Conservation (phyloP, 2,329 filamentous ascomycete genomes). For the Nakataea oryzae region DNA sequence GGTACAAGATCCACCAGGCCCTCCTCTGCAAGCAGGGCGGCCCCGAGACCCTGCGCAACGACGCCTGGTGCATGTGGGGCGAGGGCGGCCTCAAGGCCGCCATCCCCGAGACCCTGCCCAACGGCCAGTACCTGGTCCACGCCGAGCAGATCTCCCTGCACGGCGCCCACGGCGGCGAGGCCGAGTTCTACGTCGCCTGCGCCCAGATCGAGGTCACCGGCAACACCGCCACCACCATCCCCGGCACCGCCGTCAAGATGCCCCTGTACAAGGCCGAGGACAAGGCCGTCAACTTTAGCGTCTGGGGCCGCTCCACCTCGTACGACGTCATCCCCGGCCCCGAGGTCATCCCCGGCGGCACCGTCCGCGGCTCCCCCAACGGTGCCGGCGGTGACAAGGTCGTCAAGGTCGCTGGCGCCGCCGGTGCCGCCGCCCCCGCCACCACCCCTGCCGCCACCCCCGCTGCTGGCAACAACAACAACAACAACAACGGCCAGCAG, state of each 20-base stretch:
- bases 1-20: slow-evolving; percentile 3
- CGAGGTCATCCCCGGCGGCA: slow-evolving; percentile 21
- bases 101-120: slow-evolving; percentile 12
- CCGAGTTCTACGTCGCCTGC: slow-evolving; percentile 20
- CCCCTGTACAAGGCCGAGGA: slow-evolving; percentile 27
- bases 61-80: slow-evolving; percentile 1
- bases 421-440: neutral
- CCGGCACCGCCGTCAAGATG: slow-evolving; percentile 14
- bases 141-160: slow-evolving; percentile 33
- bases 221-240: slow-evolving; percentile 11
- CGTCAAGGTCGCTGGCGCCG: neutral
- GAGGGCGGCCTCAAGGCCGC: slow-evolving; percentile 27
- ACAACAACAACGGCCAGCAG: neutral
- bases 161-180: slow-evolving; percentile 18
- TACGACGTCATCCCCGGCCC: slow-evolving; percentile 27
- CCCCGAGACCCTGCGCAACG: neutral
- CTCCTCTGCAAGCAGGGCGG: neutral
- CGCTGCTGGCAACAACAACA: neutral
- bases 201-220: slow-evolving; percentile 17
- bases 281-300: slow-evolving; percentile 21
- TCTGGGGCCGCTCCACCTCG: slow-evolving; percentile 1
- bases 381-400: slow-evolving; percentile 25
- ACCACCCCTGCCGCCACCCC: too few relatives aligned
- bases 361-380: slow-evolving; percentile 21
- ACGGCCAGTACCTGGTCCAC: slow-evolving; percentile 26